Conservation (phyloP, 768 basidiomycete species). For the Rhodotorula paludigena region DNA sequence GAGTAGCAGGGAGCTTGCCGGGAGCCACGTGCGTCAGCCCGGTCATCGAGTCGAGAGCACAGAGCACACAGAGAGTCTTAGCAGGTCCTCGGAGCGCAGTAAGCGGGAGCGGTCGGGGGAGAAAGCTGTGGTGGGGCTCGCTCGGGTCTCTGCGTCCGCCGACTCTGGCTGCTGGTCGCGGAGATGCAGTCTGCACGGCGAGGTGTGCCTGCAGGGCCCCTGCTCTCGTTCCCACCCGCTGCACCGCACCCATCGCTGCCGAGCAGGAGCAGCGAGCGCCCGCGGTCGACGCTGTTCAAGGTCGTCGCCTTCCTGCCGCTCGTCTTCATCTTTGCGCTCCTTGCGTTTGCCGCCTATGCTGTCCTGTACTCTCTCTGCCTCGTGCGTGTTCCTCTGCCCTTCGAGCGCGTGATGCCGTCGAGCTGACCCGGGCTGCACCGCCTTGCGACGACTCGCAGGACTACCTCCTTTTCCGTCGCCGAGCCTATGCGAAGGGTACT, state of each 20-base stretch:
- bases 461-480: slow-evolving; percentile 1
- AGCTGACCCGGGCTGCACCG: neutral
- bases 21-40: too few relatives aligned
- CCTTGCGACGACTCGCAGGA: neutral
- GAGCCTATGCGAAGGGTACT: neutral
- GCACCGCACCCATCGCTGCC: neutral
- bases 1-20: too few relatives aligned
- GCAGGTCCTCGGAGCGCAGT: too few relatives aligned
- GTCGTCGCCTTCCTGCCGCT: slow-evolving; percentile 9
- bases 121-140: too few relatives aligned
- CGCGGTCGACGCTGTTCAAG: neutral
- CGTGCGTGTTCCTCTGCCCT: neutral
- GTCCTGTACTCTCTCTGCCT: slow-evolving; percentile 10
- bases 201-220: neutral
- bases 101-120: too few relatives aligned
- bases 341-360: slow-evolving; percentile 15
- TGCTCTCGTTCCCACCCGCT: slow-evolving; percentile 15
- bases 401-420: too few relatives aligned
- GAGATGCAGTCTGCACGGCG: neutral
- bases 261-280: neutral
- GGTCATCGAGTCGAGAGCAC: too few relatives aligned
- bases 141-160: too few relatives aligned
- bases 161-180: too few relatives aligned
- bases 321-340: slow-evolving; percentile 9
- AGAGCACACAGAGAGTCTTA: too few relatives aligned